Conservation (phyloP, 495 filamentous ascomycete species). For the Saxispiralis lemnorum region DNA sequence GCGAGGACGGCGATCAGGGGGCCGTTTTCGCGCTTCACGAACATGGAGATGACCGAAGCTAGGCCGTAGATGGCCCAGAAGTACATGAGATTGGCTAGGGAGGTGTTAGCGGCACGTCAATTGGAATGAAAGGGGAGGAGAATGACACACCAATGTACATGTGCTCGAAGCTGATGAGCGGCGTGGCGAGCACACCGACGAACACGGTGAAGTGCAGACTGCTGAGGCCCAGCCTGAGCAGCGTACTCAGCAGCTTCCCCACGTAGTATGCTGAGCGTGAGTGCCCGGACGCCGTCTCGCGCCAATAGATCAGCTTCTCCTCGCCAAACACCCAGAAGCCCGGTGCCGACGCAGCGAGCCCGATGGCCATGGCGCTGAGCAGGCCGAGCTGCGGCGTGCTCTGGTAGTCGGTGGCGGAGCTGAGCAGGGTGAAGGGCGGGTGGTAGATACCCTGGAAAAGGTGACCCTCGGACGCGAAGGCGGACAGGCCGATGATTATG, state of each 20-base stretch:
- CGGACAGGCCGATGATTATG: constrained; percentile 35
- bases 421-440: constrained; percentile 32
- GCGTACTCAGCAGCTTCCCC: constrained; percentile 34
- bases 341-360: constrained; percentile 35
- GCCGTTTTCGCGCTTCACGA: constrained; percentile 16
- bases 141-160: too few species aligned
- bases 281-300: constrained; percentile 37
- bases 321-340: constrained; percentile 40
- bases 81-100: constrained; percentile 34
- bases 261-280: constrained; percentile 37
- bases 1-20: constrained; percentile 17
- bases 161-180: too few species aligned
- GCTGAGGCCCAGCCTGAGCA: constrained; percentile 33
- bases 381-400: constrained; percentile 33
- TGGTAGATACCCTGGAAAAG: constrained; percentile 36
- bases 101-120: constrained; percentile 16
- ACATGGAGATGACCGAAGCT: constrained; percentile 28
- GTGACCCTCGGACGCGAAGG: constrained; percentile 30
- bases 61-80: constrained; percentile 44
- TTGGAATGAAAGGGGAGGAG: constrained; percentile 21
- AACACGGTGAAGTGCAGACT: constrained; percentile 38
- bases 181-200: constrained; percentile 28
- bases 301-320: constrained; percentile 35
- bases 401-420: constrained; percentile 31
- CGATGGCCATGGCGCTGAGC: constrained; percentile 34